Conservation (phyloP, 2,329 filamentous ascomycete species). For the Huntiella abstrusa region DNA sequence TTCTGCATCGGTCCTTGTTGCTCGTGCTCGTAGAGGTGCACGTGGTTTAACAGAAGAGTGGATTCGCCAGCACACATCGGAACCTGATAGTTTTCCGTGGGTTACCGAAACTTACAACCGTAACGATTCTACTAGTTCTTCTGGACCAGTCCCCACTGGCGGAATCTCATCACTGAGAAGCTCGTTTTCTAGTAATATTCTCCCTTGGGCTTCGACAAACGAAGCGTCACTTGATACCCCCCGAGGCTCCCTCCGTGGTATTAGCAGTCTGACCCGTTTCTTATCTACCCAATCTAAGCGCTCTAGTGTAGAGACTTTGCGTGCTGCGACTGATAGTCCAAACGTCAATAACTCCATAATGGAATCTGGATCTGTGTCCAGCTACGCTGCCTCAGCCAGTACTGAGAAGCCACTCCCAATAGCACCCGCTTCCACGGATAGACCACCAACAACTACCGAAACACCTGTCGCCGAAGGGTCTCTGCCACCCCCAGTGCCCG, state of each 20-base stretch:
- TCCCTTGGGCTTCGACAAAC: slow-evolving; percentile 24
- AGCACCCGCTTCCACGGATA: neutral
- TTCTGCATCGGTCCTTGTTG: slow-evolving; percentile 42
- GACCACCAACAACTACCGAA: neutral
- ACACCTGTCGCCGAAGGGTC: slow-evolving; percentile 10
- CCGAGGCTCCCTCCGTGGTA: slow-evolving; percentile 14
- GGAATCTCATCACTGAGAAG: slow-evolving; percentile 58
- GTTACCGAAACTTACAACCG: neutral
- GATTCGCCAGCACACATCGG: slow-evolving; percentile 67
- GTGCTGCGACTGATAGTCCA: neutral
- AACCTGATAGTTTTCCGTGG: neutral
- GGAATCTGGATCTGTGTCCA: slow-evolving; percentile 4
- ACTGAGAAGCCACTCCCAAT: slow-evolving; percentile 10
- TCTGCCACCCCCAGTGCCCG: slow-evolving; percentile 19
- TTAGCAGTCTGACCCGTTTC: slow-evolving; percentile 6
- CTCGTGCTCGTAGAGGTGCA: slow-evolving; percentile 38
- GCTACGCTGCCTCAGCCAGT: neutral
- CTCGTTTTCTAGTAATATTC: slow-evolving; percentile 37
- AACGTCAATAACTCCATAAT: slow-evolving; percentile 7
- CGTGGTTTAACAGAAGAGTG: slow-evolving; percentile 62
- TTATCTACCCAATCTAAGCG: slow-evolving; percentile 21
- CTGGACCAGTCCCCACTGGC: slow-evolving; percentile 37
- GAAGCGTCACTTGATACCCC: slow-evolving; percentile 26
- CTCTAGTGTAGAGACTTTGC: slow-evolving; percentile 38
- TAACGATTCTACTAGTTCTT: slow-evolving; percentile 37